Evolutionary conservation across 2,329 filamentous ascomycete genomes (phyloP).

Genomic region (Colletotrichum sp.): DNA sequence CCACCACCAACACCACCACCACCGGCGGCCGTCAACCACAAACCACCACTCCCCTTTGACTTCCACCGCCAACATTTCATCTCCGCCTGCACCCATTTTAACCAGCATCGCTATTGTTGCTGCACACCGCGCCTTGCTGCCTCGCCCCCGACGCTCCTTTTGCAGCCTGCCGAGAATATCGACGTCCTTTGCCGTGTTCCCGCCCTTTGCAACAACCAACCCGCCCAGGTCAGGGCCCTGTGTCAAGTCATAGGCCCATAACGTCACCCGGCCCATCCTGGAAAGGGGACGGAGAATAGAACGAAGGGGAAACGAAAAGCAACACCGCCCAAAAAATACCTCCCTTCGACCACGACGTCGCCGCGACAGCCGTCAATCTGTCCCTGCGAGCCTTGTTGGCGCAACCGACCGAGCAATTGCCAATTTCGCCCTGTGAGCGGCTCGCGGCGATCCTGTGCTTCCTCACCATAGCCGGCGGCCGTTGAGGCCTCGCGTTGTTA

Average conservation of each 20-base stretch:
- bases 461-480: conserved; percentile 23
- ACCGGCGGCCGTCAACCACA: background rate
- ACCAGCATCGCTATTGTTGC: conserved; percentile 8
- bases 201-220: background rate
- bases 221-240: conserved; percentile 12
- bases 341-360: background rate
- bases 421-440: background rate
- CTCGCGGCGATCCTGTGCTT: conserved; percentile 13
- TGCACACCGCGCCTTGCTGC: background rate
- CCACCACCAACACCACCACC: background rate
- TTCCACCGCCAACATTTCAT: conserved; percentile 8
- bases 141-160: conserved; percentile 9
- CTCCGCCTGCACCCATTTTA: background rate
- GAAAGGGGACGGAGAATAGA: conserved; percentile 19
- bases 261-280: conserved; percentile 18
- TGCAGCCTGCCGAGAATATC: background rate
- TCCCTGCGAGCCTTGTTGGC: background rate
- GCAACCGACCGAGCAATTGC: background rate
- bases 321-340: background rate
- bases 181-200: background rate
- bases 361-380: background rate
- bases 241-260: conserved; percentile 16
- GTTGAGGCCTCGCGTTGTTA: conserved; percentile 25
- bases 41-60: background rate
- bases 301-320: conserved; percentile 19